Conservation (phyloP, 345 rosid genomes). For the Arabis hirsuta region DNA sequence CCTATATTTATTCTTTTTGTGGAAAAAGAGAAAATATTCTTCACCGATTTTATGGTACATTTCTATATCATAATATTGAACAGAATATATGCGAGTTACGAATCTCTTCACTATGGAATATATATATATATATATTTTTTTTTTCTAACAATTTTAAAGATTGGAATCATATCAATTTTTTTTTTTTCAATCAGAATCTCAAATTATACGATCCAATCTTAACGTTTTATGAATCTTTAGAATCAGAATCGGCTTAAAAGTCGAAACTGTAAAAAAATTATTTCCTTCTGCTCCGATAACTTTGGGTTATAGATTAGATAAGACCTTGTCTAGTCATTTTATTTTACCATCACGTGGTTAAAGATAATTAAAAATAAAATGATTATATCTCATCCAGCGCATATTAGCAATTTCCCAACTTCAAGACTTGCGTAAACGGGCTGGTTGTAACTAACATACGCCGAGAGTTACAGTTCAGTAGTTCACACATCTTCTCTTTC, state of each 20-base stretch:
- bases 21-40: conserved; percentile 15
- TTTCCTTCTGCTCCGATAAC: conserved; percentile 42
- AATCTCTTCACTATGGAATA: conserved; percentile 28
- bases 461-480: conserved; percentile 23
- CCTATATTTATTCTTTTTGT: conserved; percentile 15
- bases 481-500: conserved; percentile 30
- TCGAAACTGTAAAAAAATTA: conserved; percentile 16
- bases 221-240: conserved; percentile 26
- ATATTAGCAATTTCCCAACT: conserved; percentile 21
- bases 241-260: conserved; percentile 31
- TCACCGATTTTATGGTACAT: conserved; percentile 24
- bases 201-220: conserved; percentile 15
- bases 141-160: not conserved
- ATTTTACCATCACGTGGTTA: conserved; percentile 26
- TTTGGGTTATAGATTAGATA: conserved; percentile 39
- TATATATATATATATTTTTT: not conserved
- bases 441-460: conserved; percentile 27
- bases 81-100: conserved; percentile 20
- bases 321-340: conserved; percentile 26
- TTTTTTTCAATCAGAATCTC: conserved; percentile 8
- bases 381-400: conserved; percentile 17
- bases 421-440: not conserved
- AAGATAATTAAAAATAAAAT: not conserved
- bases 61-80: conserved; percentile 6
- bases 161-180: conserved; percentile 31